Base-by-base conservation (phyloP, 345 rosid genomes). In the Anacardium occidentale region DNA sequence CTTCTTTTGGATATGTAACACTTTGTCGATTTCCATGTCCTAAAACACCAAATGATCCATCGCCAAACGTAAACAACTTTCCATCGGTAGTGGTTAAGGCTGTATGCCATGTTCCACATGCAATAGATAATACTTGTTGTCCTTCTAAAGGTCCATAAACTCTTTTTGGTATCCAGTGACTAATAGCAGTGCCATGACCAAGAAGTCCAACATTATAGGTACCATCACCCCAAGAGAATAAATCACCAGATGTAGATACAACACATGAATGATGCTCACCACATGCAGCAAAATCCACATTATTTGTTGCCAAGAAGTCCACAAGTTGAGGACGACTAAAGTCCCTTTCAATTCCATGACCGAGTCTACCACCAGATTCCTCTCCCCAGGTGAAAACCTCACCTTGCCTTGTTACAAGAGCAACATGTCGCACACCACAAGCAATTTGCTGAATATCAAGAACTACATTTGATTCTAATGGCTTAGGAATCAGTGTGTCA, bases 331-430 rank as follows among this genome's bases (percentile, higher is more conserved):
- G 98, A 55, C 82, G 86, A 75, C 90, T 84, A 53, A 85, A 79
- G 64, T 92, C 91, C 0, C 73, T 82, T 69, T 92, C 88, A 32
- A 78, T 73, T 69, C 98, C 98, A 81, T 92, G 98, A 51, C 98
- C 98, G 57, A 94, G 97, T 81, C 97, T 86, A 26, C 98, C 98
- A n/a, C 97, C 97, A 68, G 84, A 85, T 84, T 92, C 98, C 82
- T 92, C 98, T 53, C 98, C 98, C 98, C 98, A 94, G 17, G 98
- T 88, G 81, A 92, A 94, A 44, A 92, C 93, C 80, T 94, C 97
- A 15, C 98, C 98, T 81, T 94, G 98, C 79, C 90, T 92, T 7
- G 98, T 94, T 67, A 94, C 93, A 61, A 92, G 97, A 69, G 96
- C 89, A 48, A 90, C 70, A 67, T 94, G 98, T 34, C 93, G 84